phyloP scores from a whole-genome alignment of 2,329 filamentous ascomycete genomes.

The Cordyceps pruinosa region DNA sequence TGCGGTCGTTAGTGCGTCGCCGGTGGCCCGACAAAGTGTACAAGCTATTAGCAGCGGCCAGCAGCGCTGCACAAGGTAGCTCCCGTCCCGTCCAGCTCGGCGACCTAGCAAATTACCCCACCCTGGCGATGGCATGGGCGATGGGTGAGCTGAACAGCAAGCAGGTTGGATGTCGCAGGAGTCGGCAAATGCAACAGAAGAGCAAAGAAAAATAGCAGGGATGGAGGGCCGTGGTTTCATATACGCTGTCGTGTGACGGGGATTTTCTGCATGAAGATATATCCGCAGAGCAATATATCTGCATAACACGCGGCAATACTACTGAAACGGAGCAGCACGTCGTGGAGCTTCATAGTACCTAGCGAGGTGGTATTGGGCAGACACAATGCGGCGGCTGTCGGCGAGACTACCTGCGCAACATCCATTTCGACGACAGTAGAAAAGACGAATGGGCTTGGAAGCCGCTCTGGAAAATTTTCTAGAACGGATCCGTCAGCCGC shows the following conservation, averaged over 20 bases:
- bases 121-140: conserved; percentile 3
- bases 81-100: neutral
- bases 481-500: too few species aligned
- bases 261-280: neutral
- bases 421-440: neutral
- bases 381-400: neutral
- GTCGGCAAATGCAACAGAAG: neutral
- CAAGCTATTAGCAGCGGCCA: too few species aligned
- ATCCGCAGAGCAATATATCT: neutral
- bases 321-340: neutral
- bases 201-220: neutral
- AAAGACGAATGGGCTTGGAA: neutral
- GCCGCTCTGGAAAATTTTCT: neutral
- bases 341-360: neutral
- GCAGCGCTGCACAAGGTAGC: too few species aligned
- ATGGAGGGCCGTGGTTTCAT: neutral
- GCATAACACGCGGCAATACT: neutral
- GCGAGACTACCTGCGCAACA: neutral
- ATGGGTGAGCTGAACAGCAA: too few species aligned
- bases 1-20: neutral
- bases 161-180: too few species aligned
- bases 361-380: neutral
- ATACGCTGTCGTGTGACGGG: neutral
- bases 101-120: neutral
- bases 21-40: neutral